Evolutionary conservation across 257 asterid genomes (phyloP).

Genomic region (Ligustrum vulgare): DNA sequence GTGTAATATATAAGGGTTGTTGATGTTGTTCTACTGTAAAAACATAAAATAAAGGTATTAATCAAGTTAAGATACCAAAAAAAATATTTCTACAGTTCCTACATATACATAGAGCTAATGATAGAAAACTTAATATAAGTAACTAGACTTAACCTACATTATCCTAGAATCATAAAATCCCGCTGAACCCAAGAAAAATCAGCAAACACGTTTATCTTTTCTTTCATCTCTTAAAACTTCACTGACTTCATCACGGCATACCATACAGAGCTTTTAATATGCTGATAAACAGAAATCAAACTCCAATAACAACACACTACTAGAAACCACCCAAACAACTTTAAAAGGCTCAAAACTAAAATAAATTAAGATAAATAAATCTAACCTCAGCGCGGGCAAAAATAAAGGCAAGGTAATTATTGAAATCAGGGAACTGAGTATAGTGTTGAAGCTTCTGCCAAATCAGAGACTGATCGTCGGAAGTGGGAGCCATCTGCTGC

Average conservation of each 20-base stretch:
- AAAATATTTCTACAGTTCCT: neutral
- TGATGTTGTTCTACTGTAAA: neutral
- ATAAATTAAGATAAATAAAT: neutral
- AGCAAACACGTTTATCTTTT: neutral
- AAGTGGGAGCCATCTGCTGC: slow-evolving; percentile 85
- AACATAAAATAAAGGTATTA: neutral
- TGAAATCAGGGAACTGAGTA: slow-evolving; percentile 94
- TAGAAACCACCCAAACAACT: neutral
- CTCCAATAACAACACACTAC: neutral
- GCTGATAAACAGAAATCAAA: neutral
- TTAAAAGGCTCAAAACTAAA: neutral
- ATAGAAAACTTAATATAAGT: neutral
- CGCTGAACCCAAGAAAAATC: slow-evolving; percentile 19
- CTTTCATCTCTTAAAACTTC: neutral
- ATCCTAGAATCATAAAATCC: slow-evolving; percentile 6
- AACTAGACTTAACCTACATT: slow-evolving; percentile 7
- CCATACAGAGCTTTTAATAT: neutral
- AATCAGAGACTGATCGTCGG: slow-evolving; percentile 79
- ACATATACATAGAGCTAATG: neutral
- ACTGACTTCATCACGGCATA: neutral
- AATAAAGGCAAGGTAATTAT: slow-evolving; percentile 87
- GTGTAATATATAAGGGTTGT: neutral
- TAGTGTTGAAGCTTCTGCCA: slow-evolving; percentile 88
- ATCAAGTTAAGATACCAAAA: neutral
- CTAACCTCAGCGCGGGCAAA: slow-evolving; percentile 80